Percentiles rank a stretch among this genome's conserved stretches.
Evolutionary conservation across 257 asterid species (phyloP).

Genomic region (Solanum paucissectum): DNA sequence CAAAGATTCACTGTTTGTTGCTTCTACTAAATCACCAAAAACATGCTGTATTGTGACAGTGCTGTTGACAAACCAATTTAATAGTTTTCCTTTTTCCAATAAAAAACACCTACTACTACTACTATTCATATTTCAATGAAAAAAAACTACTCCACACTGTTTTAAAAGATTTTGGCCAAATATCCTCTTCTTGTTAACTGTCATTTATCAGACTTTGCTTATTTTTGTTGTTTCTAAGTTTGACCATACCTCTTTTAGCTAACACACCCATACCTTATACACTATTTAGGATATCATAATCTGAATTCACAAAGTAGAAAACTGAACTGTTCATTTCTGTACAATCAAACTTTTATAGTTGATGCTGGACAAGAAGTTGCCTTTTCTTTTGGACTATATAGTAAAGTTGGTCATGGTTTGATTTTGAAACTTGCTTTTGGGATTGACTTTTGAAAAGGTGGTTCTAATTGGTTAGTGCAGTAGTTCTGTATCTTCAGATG

Average conservation of each 20-base stretch:
- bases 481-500: neutral
- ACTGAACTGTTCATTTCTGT: neutral
- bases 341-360: neutral
- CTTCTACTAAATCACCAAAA: neutral
- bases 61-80: neutral
- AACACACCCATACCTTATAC: neutral
- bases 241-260: neutral
- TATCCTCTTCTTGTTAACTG: neutral
- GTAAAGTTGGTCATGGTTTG: neutral
- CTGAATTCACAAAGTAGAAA: neutral
- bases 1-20: neutral
- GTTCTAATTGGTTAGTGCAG: neutral
- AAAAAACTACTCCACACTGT: neutral
- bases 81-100: neutral
- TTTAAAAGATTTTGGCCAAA: neutral
- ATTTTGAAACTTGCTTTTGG: neutral
- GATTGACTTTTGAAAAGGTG: neutral
- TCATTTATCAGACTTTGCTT: neutral
- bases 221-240: neutral
- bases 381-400: neutral
- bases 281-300: neutral
- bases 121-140: neutral
- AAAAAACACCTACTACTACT: neutral
- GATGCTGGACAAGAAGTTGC: neutral
- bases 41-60: neutral